A percentile compares a stretch with the other conserved stretches of the same genome.
Evolutionary conservation across 2,329 filamentous ascomycete species (phyloP).

Genomic region (Rhytidhysteron rufulum): DNA sequence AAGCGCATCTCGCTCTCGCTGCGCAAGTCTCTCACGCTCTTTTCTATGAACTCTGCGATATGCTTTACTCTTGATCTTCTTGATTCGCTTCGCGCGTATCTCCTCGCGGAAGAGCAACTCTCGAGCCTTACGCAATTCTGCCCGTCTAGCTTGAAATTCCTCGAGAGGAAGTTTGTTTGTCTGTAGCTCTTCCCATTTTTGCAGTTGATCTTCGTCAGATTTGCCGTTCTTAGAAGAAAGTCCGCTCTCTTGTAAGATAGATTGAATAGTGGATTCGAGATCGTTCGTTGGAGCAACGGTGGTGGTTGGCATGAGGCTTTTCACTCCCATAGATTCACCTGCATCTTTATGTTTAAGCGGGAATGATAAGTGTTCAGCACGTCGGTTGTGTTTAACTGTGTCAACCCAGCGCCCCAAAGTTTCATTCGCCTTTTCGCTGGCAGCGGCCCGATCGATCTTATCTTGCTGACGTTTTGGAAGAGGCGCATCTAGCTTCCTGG

Average conservation of each 20-base stretch:
- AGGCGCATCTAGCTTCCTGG: slow-evolving; percentile 74
- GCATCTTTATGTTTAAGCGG: slow-evolving; percentile 72
- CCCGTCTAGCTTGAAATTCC: slow-evolving; percentile 68
- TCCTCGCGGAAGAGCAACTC: slow-evolving; percentile 88
- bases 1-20: slow-evolving; percentile 56
- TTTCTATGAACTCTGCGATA: slow-evolving; percentile 90
- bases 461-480: slow-evolving; percentile 84
- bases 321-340: slow-evolving; percentile 56
- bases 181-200: slow-evolving; percentile 66
- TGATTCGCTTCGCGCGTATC: slow-evolving; percentile 83
- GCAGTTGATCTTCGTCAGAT: slow-evolving; percentile 59
- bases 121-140: slow-evolving; percentile 72
- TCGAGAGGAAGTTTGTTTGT: slow-evolving; percentile 69
- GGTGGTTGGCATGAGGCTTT: slow-evolving; percentile 58
- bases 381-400: slow-evolving; percentile 89
- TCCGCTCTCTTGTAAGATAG: slow-evolving; percentile 86
- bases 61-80: slow-evolving; percentile 98
- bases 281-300: slow-evolving; percentile 67
- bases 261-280: slow-evolving; percentile 79
- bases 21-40: slow-evolving; percentile 59
- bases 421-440: slow-evolving; percentile 88
- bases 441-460: slow-evolving; percentile 72
- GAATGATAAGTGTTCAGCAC: slow-evolving; percentile 86
- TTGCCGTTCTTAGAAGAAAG: slow-evolving; percentile 59
- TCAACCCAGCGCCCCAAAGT: slow-evolving; percentile 89